phyloP scores from a whole-genome alignment of 2,329 filamentous ascomycete genomes.

The Colletotrichum karsti region DNA sequence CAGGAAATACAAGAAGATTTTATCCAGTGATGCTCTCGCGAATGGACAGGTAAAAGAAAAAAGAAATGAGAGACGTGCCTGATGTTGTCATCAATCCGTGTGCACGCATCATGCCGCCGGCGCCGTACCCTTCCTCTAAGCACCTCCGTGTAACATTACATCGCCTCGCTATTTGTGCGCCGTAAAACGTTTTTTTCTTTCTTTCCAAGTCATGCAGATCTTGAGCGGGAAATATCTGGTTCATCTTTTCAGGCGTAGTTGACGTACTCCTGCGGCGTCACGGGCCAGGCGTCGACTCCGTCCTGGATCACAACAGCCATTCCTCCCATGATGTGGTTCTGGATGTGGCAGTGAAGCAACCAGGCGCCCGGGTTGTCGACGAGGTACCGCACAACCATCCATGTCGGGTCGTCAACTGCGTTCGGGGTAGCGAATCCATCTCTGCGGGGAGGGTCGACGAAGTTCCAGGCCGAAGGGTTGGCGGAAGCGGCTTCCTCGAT shows the following conservation, averaged over 20 bases:
- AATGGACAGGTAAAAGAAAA: not conserved
- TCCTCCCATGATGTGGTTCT: slow-evolving; percentile 61
- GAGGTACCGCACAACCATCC: slow-evolving; percentile 63
- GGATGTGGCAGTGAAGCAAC: slow-evolving; percentile 65
- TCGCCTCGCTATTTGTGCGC: not conserved
- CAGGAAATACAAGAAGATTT: not conserved
- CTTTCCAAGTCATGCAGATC: too few species aligned
- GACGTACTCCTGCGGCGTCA: slow-evolving; percentile 47
- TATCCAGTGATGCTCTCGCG: not conserved
- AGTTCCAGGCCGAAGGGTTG: slow-evolving; percentile 62
- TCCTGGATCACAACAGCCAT: slow-evolving; percentile 64
- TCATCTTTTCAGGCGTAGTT: not conserved
- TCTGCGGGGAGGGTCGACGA: slow-evolving; percentile 61
- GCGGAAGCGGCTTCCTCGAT: slow-evolving; percentile 60
- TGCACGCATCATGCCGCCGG: slow-evolving; percentile 13
- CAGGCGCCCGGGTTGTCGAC: slow-evolving; percentile 61
- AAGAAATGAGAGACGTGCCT: not conserved
- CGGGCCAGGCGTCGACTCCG: slow-evolving; percentile 52
- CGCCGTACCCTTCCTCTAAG: not conserved
- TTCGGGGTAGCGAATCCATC: slow-evolving; percentile 55
- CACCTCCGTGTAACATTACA: slow-evolving; percentile 11
- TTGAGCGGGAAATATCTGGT: too few species aligned
- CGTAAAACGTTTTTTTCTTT: not conserved
- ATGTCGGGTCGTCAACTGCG: slow-evolving; percentile 40
- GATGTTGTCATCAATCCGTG: slow-evolving; percentile 7